Conservation (phyloP, 2,329 filamentous ascomycete genomes). For the Verticillium dahliae region DNA sequence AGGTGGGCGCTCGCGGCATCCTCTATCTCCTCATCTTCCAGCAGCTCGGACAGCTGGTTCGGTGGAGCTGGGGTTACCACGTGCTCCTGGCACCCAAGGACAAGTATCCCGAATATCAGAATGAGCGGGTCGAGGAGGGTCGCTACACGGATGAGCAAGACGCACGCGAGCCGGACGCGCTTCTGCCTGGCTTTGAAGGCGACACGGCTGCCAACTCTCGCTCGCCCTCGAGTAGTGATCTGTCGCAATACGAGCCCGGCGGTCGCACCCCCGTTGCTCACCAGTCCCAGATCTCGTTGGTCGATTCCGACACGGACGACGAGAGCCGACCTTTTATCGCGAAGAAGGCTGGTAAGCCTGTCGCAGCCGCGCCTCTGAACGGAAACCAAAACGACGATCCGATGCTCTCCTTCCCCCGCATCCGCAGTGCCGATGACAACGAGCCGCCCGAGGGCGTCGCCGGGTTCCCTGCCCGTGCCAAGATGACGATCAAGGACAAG, state of each 20-base stretch:
- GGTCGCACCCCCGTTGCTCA: constrained; percentile 48
- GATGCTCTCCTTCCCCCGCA: constrained; percentile 57
- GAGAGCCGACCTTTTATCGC: constrained; percentile 26
- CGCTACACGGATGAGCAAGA: constrained; percentile 46
- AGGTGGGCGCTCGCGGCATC: constrained; percentile 89
- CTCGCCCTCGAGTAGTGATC: constrained; percentile 27
- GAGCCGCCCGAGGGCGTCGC: constrained; percentile 32
- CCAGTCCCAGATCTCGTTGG: constrained; percentile 38
- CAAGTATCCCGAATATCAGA: constrained; percentile 59
- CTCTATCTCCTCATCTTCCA: constrained; percentile 96
- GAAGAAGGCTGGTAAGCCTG: constrained; percentile 18
- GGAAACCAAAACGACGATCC: constrained; percentile 33
- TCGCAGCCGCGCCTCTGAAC: constrained; percentile 16
- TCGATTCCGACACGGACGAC: constrained; percentile 39
- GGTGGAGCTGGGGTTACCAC: constrained; percentile 98
- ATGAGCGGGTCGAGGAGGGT: constrained; percentile 49
- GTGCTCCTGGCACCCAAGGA: constrained; percentile 83
- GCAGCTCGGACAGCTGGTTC: constrained; percentile 87
- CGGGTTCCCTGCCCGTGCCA: constrained; percentile 31
- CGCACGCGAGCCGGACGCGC: constrained; percentile 32
- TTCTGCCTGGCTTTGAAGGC: constrained; percentile 38
- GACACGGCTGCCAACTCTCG: constrained; percentile 27
- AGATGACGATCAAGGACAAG: constrained; percentile 23
- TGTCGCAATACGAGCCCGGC: constrained; percentile 45
- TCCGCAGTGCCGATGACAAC: constrained; percentile 35